Evolutionary conservation across 768 basidiomycete genomes (phyloP).

Genomic region (Rhizopogon vulgaris): DNA sequence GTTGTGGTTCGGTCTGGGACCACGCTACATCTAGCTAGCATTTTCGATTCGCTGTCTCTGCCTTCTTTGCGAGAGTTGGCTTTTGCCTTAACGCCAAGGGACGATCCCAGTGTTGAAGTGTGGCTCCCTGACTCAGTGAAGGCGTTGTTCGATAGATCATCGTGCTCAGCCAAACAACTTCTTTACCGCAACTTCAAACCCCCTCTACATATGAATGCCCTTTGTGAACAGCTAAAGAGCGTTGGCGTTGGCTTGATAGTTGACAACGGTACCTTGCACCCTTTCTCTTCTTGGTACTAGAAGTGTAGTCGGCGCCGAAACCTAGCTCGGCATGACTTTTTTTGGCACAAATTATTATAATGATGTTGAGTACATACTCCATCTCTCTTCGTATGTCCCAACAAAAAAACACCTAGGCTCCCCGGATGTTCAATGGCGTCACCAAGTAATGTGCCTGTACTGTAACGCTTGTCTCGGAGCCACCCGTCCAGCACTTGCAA

Average conservation of each 20-base stretch:
- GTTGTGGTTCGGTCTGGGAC: slow-evolving; percentile 16
- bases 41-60: slow-evolving; percentile 18
- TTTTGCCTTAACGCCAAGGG: slow-evolving; percentile 1
- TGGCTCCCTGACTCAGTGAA: slow-evolving; percentile 11
- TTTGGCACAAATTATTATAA: too few relatives aligned
- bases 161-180: not conserved
- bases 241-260: not conserved
- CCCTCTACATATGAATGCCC: not conserved
- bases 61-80: slow-evolving; percentile 13
- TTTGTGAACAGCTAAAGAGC: not conserved
- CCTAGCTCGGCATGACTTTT: too few relatives aligned
- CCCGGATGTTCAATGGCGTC: too few relatives aligned
- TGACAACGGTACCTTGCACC: too few relatives aligned
- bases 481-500: too few relatives aligned
- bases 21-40: slow-evolving; percentile 6
- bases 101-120: not conserved
- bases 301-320: too few relatives aligned
- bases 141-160: not conserved
- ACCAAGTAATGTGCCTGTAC: too few relatives aligned
- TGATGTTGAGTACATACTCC: too few relatives aligned
- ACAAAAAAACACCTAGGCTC: too few relatives aligned
- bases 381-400: too few relatives aligned
- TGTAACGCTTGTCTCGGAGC: too few relatives aligned
- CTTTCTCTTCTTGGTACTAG: too few relatives aligned
- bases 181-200: not conserved